Percentiles rank a stretch among this genome's conserved stretches.
phyloP scores from a whole-genome alignment of 1,139 yeast genomes.

The Zygoascus meyerae region DNA sequence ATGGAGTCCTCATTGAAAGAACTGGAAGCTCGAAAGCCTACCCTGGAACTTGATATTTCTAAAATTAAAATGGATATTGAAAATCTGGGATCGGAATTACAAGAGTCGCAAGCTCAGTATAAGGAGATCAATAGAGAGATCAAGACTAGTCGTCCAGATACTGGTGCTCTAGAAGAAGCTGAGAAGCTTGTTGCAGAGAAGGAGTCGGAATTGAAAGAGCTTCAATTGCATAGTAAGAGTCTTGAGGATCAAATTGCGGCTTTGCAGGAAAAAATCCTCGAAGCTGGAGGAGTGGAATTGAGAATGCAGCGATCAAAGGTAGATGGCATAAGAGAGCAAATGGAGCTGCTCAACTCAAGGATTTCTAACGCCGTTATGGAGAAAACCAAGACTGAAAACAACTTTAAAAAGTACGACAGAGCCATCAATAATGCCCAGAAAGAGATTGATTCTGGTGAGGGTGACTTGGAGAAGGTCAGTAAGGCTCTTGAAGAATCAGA shows the following conservation, averaged over 20 bases:
- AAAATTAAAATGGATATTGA: constrained; percentile 61
- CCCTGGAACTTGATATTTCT: constrained; percentile 57
- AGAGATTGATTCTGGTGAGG: constrained; percentile 27
- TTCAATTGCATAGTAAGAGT: constrained; percentile 52
- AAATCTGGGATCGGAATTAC: constrained; percentile 41
- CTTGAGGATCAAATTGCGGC: constrained; percentile 53
- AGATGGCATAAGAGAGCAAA: constrained; percentile 63
- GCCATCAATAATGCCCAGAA: constrained; percentile 41
- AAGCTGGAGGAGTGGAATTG: constrained; percentile 85
- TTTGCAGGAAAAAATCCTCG: constrained; percentile 74
- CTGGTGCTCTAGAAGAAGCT: constrained; percentile 33
- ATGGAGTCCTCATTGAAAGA: constrained; percentile 57
- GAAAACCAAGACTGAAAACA: constrained; percentile 62
- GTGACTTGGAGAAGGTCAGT: constrained; percentile 34
- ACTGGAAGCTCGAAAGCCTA: constrained; percentile 62
- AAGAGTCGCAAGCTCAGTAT: constrained; percentile 40
- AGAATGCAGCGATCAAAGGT: constrained; percentile 79
- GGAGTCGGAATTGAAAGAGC: constrained; percentile 37
- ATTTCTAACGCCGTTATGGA: constrained; percentile 57
- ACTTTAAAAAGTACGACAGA: constrained; percentile 50
- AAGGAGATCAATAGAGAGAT: constrained; percentile 27
- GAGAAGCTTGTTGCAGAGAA: constrained; percentile 37
- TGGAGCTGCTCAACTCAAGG: constrained; percentile 56
- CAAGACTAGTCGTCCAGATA: constrained; percentile 16
- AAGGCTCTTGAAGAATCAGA: constrained; percentile 35